Base-by-base conservation (phyloP, 768 basidiomycete species). In the Podaxis rugospora region DNA sequence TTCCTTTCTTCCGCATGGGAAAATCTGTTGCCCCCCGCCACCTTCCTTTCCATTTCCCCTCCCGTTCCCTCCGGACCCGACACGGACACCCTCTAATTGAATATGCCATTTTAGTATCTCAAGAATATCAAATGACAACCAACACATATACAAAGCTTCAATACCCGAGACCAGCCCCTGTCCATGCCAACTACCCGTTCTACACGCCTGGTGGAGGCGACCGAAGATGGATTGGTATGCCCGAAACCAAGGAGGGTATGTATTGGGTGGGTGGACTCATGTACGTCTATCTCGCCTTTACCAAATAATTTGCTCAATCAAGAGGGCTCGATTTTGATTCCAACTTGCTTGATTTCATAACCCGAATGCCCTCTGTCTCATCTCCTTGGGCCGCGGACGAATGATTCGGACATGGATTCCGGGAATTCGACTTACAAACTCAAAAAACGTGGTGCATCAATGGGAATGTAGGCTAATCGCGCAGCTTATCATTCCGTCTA, bases 261-360 rank as follows among this genome's bases (percentile, higher is more conserved):
- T 79, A 85, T 51, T 92, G 90, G 90, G 83, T 90, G 9, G 90
- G 90, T 28, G 77, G 83, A 21, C 67, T 92, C 64, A 83, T 92
- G 90, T 88, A 61, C 63, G 81, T 66, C 27, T 13, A 51, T 42
- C 52, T 59, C 53, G 42, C 53, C 21, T 61, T 59, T 59, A 42
- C 40, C 5, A 25, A 49, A 49, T 13, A 23, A 25, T 25, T 21
- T 4, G 47, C 47, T 49, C 47, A 49, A 27, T 11, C 18, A 7
- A 44, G n/a, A 44, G 11, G 14, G 7, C 18, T 44, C 42, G 18
- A 44, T 44, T 49, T 27, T 23, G 23, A 49, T 21, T 23, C 25
- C 13, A 27, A 27, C 13, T 23, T 11, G 10, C 11, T 27, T 49
- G 47, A 25, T 14, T 14, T 27, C 11, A 5, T 18, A 14, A 13